A percentile compares a stretch with the other conserved stretches of the same genome.
Evolutionary conservation across 148 eudicot genomes (phyloP).

Genomic region (Diospyros lotus): DNA sequence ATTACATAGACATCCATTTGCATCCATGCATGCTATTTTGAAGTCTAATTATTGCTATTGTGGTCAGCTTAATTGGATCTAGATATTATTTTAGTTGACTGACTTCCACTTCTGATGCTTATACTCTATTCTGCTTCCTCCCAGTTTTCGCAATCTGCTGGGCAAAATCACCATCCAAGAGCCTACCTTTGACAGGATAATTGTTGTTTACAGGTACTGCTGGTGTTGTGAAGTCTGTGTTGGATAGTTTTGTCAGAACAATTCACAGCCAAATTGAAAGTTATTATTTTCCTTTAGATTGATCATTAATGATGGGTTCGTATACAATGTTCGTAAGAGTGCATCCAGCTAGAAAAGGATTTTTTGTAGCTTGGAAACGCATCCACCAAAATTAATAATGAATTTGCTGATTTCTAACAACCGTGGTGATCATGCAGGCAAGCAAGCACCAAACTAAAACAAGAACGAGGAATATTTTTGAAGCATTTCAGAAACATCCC

Average conservation of each 20-base stretch:
- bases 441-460: slow-evolving; percentile 51
- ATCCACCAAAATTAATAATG: background rate
- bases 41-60: background rate
- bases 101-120: slow-evolving; percentile 8
- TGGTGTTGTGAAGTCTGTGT: background rate
- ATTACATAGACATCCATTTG: background rate
- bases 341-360: background rate
- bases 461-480: slow-evolving; percentile 78
- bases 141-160: slow-evolving; percentile 50
- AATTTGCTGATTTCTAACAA: background rate
- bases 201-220: slow-evolving; percentile 87
- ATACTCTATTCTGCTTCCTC: slow-evolving; percentile 15
- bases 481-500: slow-evolving; percentile 97
- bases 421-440: slow-evolving; percentile 36
- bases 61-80: background rate
- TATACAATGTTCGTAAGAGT: background rate
- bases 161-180: slow-evolving; percentile 85
- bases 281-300: background rate
- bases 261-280: background rate
- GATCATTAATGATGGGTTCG: background rate
- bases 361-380: background rate
- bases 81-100: background rate
- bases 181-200: slow-evolving; percentile 95
- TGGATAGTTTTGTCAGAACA: slow-evolving; percentile 5
- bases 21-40: background rate